phyloP scores from a whole-genome alignment of 2,329 filamentous ascomycete species.

The Xylariaceae sp. region DNA sequence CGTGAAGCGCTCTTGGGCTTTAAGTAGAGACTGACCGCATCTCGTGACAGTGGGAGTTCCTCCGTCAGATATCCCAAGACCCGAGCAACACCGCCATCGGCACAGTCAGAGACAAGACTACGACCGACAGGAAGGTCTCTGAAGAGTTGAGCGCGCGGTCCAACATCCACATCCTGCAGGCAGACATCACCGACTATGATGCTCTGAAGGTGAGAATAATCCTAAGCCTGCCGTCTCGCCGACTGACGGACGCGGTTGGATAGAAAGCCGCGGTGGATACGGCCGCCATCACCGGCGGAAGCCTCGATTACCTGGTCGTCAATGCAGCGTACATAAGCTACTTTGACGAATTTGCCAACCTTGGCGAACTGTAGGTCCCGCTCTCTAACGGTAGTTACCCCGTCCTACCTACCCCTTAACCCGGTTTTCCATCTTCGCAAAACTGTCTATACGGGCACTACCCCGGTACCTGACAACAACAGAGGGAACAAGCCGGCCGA shows the following conservation, averaged over 20 bases:
- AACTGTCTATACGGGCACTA: too few relatives aligned
- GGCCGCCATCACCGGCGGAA: slow-evolving; percentile 24
- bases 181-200: slow-evolving; percentile 33
- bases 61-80: slow-evolving; percentile 34
- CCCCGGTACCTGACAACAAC: neutral
- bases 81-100: slow-evolving; percentile 35
- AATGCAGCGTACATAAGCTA: slow-evolving; percentile 32
- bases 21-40: neutral
- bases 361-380: neutral
- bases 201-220: slow-evolving; percentile 27
- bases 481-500: neutral
- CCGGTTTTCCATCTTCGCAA: too few relatives aligned
- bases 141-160: slow-evolving; percentile 27
- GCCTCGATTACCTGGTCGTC: slow-evolving; percentile 43
- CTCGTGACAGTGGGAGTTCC: slow-evolving; percentile 35
- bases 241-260: too few relatives aligned
- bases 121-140: slow-evolving; percentile 33
- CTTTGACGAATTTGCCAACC: slow-evolving; percentile 2
- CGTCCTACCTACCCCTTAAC: too few relatives aligned
- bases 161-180: slow-evolving; percentile 39
- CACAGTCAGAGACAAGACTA: slow-evolving; percentile 36
- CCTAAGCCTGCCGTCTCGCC: too few relatives aligned
- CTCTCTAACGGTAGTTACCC: neutral
- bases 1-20: slow-evolving; percentile 4
- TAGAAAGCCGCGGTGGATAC: slow-evolving; percentile 14